Conservation (phyloP, 805 yeast species). For the Wickerhamomyces strasburgensis region DNA sequence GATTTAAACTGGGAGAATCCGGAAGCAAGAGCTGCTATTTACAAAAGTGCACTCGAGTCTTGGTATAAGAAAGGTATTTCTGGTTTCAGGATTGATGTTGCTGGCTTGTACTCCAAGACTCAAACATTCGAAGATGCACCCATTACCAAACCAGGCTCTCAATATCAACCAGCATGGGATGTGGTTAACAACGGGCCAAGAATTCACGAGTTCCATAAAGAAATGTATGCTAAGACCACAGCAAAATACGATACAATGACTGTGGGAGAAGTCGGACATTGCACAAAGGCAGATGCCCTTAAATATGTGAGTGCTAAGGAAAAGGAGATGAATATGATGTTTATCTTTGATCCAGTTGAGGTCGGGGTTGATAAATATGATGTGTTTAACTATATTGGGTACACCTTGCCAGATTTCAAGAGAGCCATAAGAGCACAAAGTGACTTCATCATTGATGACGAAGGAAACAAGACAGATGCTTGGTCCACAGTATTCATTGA, state of each 20-base stretch:
- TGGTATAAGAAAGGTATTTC: conserved; percentile 53
- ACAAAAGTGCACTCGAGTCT: conserved; percentile 40
- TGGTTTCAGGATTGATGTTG: conserved; percentile 55
- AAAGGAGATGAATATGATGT: conserved; percentile 35
- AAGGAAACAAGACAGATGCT: conserved; percentile 34
- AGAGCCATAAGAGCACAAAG: conserved; percentile 30
- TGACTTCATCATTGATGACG: conserved; percentile 25
- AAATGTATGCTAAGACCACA: conserved; percentile 37
- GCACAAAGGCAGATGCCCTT: conserved; percentile 35
- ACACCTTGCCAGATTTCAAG: conserved; percentile 34
- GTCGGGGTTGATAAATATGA: conserved; percentile 33
- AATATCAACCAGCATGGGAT: conserved; percentile 34
- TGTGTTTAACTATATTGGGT: conserved; percentile 32
- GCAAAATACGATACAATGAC: conserved; percentile 45
- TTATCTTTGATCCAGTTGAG: conserved; percentile 28
- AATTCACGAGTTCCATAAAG: conserved; percentile 51
- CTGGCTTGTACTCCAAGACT: conserved; percentile 45
- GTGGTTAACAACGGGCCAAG: conserved; percentile 43
- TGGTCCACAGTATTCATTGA: conserved; percentile 51
- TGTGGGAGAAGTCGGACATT: conserved; percentile 48
- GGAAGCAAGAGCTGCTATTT: conserved; percentile 27
- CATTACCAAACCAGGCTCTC: conserved; percentile 33
- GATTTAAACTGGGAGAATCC: conserved; percentile 55
- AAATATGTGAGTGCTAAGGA: conserved; percentile 33
- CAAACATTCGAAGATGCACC: conserved; percentile 44